These are phyloP conservation scores for Arachnomyces sp. DNA, from an alignment of 2,329 filamentous ascomycete species.

Conservation along the genomic window DNA sequence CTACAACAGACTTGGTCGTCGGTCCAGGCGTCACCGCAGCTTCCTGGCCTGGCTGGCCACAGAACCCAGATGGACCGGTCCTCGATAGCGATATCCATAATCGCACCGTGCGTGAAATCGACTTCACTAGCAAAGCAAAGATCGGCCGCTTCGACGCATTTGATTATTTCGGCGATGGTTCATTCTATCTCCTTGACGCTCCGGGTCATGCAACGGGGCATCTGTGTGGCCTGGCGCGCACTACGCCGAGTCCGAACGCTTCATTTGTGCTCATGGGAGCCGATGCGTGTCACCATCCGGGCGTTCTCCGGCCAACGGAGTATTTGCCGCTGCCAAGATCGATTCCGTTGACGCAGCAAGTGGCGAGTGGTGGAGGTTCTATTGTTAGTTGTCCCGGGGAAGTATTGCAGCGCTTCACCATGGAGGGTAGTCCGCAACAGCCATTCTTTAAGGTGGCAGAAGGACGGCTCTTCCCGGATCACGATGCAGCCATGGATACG, in stretches of 20 bases:
- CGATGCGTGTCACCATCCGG: conserved; percentile 20
- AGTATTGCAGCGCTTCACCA: not conserved
- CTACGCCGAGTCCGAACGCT: conserved; percentile 7
- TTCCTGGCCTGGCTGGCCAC: conserved; percentile 43
- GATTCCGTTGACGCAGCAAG: conserved; percentile 3
- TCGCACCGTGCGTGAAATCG: conserved; percentile 15
- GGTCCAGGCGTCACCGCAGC: conserved; percentile 45
- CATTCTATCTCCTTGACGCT: conserved; percentile 22
- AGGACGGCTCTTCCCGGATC: no score
- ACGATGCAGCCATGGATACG: conserved; percentile 1
- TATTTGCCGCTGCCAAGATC: conserved; percentile 20
- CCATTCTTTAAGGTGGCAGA: conserved; percentile 16
- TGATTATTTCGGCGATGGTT: conserved; percentile 25
- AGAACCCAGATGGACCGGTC: conserved; percentile 26
- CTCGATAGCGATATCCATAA: conserved; percentile 32
- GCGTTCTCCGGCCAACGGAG: conserved; percentile 22
- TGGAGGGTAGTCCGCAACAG: not conserved
- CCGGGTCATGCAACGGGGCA: conserved; percentile 22
- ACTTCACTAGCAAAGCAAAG: conserved; percentile 9
- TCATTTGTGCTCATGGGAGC: conserved; percentile 23
- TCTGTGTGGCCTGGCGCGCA: conserved; percentile 21
- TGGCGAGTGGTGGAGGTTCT: no score
- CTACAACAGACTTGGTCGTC: conserved; percentile 42
- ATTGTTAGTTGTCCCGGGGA: conserved; percentile 3
- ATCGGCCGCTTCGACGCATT: conserved; percentile 19